Evolutionary conservation across 1,139 yeast species (phyloP).

Genomic region (Diutina ranongensis): DNA sequence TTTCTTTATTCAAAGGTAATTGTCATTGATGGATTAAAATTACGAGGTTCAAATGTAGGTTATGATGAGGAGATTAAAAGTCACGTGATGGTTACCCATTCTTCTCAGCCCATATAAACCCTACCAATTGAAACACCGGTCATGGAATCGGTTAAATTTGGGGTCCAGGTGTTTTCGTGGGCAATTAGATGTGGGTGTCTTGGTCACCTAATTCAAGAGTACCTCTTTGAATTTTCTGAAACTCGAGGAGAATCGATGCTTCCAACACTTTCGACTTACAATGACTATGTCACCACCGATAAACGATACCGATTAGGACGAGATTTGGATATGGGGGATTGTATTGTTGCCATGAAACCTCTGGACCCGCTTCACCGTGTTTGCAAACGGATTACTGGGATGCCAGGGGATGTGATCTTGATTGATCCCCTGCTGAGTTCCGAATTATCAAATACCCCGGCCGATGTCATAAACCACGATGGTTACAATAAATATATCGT

Average conservation of each 20-base stretch:
- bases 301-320: conserved; percentile 52
- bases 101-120: neutral
- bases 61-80: too few species aligned
- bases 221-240: conserved; percentile 65
- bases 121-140: neutral
- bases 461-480: conserved; percentile 22
- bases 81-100: neutral
- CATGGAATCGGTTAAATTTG: conserved; percentile 19
- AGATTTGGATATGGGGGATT: conserved; percentile 64
- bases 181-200: conserved; percentile 54
- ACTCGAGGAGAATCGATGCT: conserved; percentile 94
- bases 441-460: conserved; percentile 29
- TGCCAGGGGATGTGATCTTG: conserved; percentile 84
- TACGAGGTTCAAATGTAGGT: too few species aligned
- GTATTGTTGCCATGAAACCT: conserved; percentile 82
- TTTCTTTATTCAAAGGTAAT: too few species aligned
- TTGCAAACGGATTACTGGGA: conserved; percentile 86
- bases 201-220: conserved; percentile 55
- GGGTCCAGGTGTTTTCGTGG: conserved; percentile 29
- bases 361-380: conserved; percentile 80
- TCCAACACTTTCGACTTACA: conserved; percentile 66
- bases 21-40: too few species aligned
- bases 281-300: conserved; percentile 74
- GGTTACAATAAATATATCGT: conserved; percentile 48
- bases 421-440: conserved; percentile 69